A percentile compares a stretch with the other conserved stretches of the same genome.
Conservation (phyloP, 352 stramenopile species). For the Globisporangium orthogonon region DNA sequence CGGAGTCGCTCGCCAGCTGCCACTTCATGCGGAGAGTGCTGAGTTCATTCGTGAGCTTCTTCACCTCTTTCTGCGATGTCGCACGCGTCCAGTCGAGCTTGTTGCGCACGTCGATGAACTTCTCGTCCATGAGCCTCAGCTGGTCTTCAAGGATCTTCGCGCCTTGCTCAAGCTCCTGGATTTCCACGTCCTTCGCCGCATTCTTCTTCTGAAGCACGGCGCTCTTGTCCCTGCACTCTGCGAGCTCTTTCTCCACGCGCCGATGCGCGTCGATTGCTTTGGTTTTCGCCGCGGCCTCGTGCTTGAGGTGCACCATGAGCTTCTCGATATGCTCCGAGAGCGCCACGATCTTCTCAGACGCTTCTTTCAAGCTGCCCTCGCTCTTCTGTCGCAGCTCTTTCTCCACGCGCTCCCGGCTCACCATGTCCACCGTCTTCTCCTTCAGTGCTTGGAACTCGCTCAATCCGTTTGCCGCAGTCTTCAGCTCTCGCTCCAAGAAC, state of each 20-base stretch:
- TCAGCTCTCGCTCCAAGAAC: constrained; percentile 46
- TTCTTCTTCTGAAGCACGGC: constrained; percentile 73
- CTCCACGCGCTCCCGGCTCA: constrained; percentile 73
- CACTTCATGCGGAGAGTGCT: constrained; percentile 66
- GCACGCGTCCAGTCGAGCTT: constrained; percentile 93
- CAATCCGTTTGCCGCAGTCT: constrained; percentile 32
- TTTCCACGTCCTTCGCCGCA: constrained; percentile 74
- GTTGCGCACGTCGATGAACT: constrained; percentile 94
- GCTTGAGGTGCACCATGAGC: constrained; percentile 95
- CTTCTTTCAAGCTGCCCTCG: constrained; percentile 52
- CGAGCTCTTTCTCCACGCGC: constrained; percentile 74
- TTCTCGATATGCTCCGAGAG: constrained; percentile 96
- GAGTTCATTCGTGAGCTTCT: constrained; percentile 58
- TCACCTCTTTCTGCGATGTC: constrained; percentile 79
- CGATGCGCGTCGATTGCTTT: constrained; percentile 73
- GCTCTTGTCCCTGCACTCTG: constrained; percentile 56
- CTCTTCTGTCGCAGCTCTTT: constrained; percentile 80
- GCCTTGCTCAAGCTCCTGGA: constrained; percentile 90
- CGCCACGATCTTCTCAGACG: constrained; percentile 84
- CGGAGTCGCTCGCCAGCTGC: constrained; percentile 61
- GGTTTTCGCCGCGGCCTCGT: constrained; percentile 92
- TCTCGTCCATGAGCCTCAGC: constrained; percentile 95
- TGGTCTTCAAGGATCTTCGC: constrained; percentile 94
- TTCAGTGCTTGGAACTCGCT: constrained; percentile 67
- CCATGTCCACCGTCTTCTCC: constrained; percentile 71